phyloP scores from a whole-genome alignment of 2,329 filamentous ascomycete genomes.

The Penicillium sp. region DNA sequence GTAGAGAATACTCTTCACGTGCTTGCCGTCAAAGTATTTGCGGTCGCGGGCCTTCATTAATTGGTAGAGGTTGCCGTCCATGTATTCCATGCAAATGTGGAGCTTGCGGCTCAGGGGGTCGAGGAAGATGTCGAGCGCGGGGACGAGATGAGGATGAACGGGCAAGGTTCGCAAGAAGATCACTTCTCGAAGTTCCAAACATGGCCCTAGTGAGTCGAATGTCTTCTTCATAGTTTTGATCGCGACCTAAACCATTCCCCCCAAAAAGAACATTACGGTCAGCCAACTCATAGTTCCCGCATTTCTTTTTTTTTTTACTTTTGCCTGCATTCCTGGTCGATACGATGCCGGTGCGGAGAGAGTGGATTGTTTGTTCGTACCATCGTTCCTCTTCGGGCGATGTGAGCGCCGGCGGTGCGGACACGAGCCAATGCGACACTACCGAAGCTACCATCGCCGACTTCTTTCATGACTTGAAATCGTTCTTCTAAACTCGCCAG shows the following conservation, averaged over 20 bases:
- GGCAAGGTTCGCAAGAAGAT: constrained; percentile 91
- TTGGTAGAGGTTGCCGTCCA: constrained; percentile 98
- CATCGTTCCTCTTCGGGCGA: constrained; percentile 85
- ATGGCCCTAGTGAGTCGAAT: constrained; percentile 85
- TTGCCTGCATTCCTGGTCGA: too few relatives aligned
- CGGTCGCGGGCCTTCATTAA: constrained; percentile 98
- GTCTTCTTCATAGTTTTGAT: constrained; percentile 99
- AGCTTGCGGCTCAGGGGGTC: constrained; percentile 94
- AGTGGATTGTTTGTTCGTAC: constrained; percentile 50
- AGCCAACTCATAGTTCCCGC: not conserved
- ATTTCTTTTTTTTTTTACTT: not conserved
- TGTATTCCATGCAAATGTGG: constrained; percentile 98
- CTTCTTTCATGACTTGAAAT: constrained; percentile 95
- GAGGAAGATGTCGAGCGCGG: constrained; percentile 94
- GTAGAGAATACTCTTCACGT: constrained; percentile 95
- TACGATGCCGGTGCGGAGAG: too few relatives aligned
- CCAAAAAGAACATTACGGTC: not conserved
- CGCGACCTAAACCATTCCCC: constrained; percentile 61
- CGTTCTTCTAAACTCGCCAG: constrained; percentile 71
- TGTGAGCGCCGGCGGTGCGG: constrained; percentile 77
- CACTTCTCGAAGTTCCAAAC: constrained; percentile 89
- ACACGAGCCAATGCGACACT: constrained; percentile 90
- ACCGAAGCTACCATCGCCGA: constrained; percentile 97
- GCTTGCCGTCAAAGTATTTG: constrained; percentile 81
- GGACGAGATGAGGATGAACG: constrained; percentile 85